A percentile compares a stretch with the other conserved stretches of the same genome.
phyloP scores from a whole-genome alignment of 2,329 filamentous ascomycete species.

The Fusarium miscanthi region DNA sequence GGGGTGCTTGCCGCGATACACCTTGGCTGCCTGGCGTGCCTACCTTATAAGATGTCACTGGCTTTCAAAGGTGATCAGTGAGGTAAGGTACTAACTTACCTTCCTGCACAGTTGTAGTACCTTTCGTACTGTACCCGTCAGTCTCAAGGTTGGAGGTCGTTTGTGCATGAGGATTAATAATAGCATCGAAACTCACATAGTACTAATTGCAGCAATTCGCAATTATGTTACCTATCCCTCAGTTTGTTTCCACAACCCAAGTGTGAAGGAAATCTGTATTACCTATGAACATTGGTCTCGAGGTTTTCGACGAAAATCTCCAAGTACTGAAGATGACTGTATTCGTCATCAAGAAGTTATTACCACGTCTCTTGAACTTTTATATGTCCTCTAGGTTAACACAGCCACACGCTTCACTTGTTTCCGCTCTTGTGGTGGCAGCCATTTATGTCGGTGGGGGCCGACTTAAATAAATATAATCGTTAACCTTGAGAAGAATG shows the following conservation, averaged over 20 bases:
- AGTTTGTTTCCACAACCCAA: background rate
- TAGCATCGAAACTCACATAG: background rate
- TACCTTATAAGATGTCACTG: background rate
- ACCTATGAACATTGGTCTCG: background rate
- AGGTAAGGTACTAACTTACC: background rate
- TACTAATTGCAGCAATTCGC: background rate
- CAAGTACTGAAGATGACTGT: background rate
- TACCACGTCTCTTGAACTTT: background rate
- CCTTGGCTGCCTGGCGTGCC: conserved; percentile 41
- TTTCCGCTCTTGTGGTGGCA: conserved; percentile 14
- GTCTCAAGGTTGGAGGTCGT: conserved; percentile 7
- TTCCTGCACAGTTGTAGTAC: background rate
- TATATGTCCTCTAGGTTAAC: conserved; percentile 2
- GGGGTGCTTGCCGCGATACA: conserved; percentile 37
- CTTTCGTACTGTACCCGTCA: background rate
- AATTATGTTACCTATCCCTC: background rate
- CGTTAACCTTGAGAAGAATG: background rate
- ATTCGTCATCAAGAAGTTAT: background rate
- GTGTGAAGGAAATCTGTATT: background rate
- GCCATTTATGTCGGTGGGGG: conserved; percentile 3
- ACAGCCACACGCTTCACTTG: conserved; percentile 31
- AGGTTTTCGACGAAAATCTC: background rate
- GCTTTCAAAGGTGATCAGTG: conserved; percentile 1
- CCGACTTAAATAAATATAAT: conserved; percentile 10
- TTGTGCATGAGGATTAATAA: conserved; percentile 12